phyloP scores from a whole-genome alignment of 768 basidiomycete species.

The Tylopilus plumbeoviolaceoides region DNA sequence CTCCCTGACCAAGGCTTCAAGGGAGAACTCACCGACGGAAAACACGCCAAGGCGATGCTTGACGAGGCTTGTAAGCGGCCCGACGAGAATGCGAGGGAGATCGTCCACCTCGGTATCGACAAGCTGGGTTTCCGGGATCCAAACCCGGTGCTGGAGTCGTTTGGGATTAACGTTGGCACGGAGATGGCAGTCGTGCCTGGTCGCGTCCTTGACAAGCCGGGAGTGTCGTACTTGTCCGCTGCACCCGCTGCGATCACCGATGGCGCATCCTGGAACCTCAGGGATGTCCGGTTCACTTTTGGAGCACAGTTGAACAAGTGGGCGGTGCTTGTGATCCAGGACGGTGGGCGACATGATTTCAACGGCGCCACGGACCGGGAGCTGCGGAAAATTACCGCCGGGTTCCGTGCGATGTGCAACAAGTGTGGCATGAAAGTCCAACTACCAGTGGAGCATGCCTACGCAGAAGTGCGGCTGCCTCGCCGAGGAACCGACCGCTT shows the following conservation, averaged over 20 bases:
- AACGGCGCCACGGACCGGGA: constrained; percentile 43
- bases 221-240: constrained; percentile 36
- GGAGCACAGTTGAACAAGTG: constrained; percentile 56
- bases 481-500: constrained; percentile 46
- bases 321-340: constrained; percentile 66
- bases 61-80: constrained; percentile 43
- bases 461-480: constrained; percentile 41
- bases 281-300: constrained; percentile 51
- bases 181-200: constrained; percentile 54
- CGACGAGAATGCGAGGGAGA: constrained; percentile 42
- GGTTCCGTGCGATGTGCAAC: constrained; percentile 59
- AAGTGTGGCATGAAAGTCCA: constrained; percentile 57
- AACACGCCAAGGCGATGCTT: constrained; percentile 48
- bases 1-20: constrained; percentile 36
- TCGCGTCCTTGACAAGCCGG: constrained; percentile 44
- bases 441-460: constrained; percentile 25
- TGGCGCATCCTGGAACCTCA: constrained; percentile 49
- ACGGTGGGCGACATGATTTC: constrained; percentile 56
- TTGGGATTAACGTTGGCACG: constrained; percentile 41
- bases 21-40: constrained; percentile 44
- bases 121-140: constrained; percentile 39
- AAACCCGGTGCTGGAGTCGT: constrained; percentile 33
- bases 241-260: constrained; percentile 31
- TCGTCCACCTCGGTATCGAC: constrained; percentile 38
- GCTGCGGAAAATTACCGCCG: constrained; percentile 38